Base-by-base conservation (phyloP, 2,329 filamentous ascomycete species). In the Trichoderma sp. region DNA sequence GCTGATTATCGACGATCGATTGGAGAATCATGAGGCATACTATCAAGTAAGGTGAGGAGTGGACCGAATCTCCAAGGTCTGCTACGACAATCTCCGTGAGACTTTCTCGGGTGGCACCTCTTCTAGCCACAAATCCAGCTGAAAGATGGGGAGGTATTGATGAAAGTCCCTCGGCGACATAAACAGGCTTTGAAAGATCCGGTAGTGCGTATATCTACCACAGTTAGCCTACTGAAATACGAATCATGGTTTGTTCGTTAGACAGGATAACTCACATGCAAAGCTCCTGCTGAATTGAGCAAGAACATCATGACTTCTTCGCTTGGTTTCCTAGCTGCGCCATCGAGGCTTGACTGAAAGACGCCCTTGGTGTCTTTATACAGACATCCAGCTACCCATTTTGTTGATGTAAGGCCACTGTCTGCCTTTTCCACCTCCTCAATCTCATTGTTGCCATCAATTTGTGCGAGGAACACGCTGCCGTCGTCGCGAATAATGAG, bases 341-440 rank as follows among this genome's bases (percentile, higher is more conserved):
- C 83, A 2, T 79, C 79, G 26, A 79, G 76, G 6, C 75, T 73
- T 53, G 82, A 77, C 67, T 85, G 79, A 80, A 93, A 90, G 73
- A 88, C 77, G 6, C 88, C 87, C 18, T 82, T 81, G 2, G 82
- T 85, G 76, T 95, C 92, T n/a, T 86, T 85, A 79, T 97, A 98
- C 0, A 98, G 82, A 76, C 92, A 97, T 11, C 93, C 95, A 3
- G 93, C 92, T 7, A 91, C 83, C 93, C 96, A 98, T 78, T 92
- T 93, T 2, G 87, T 91, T 1, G 86, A 83, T 2, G 82, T 81
- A 3, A 91, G 83, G 1, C 86, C 77, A 9, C 86, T 83, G 32
- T 91, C 89, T 36, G 88, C 84, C 75, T 89, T 87, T 58, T 92
- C 89, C 3, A 97, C 82, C 78, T 97, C 93, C 78, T 97, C 95